Percentiles rank a stretch among this genome's conserved stretches.
These are phyloP conservation scores for Colletotrichum brevisporum DNA, from an alignment of 2,329 filamentous ascomycete genomes.

Conservation along the genomic window DNA sequence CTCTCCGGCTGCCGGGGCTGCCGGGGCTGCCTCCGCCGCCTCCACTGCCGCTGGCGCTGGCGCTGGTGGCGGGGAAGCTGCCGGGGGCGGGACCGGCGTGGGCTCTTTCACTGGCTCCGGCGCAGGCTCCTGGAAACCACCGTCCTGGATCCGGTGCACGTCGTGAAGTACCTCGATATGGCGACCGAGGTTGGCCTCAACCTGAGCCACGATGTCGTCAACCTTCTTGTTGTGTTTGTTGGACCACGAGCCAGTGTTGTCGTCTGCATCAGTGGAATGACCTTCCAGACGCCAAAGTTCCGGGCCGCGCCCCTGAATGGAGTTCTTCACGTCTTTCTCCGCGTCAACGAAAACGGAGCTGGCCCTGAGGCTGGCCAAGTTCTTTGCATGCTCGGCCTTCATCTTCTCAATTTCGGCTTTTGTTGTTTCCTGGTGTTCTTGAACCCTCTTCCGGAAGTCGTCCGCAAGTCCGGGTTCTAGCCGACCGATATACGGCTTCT, in stretches of 20 bases:
- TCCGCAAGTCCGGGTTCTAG: constrained; percentile 83
- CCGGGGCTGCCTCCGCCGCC: too few relatives aligned
- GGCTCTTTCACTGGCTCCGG: constrained; percentile 57
- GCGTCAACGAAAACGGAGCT: constrained; percentile 79
- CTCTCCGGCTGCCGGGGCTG: constrained; percentile 39
- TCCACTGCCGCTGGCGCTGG: constrained; percentile 42
- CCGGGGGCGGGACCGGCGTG: constrained; percentile 44
- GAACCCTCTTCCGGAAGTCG: constrained; percentile 85
- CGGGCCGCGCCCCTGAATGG: constrained; percentile 71
- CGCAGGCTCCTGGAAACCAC: constrained; percentile 77
- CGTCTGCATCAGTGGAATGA: constrained; percentile 60
- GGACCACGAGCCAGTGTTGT: constrained; percentile 50
- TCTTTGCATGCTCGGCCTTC: constrained; percentile 82
- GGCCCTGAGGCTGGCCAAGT: constrained; percentile 81
- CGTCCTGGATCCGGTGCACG: constrained; percentile 81
- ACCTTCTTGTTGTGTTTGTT: constrained; percentile 68
- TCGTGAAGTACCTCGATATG: constrained; percentile 75
- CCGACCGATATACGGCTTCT: constrained; percentile 75
- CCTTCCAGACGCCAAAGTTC: constrained; percentile 77
- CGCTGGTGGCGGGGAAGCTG: constrained; percentile 28
- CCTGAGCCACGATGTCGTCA: constrained; percentile 80
- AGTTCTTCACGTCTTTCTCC: constrained; percentile 80
- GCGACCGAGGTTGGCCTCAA: constrained; percentile 79
- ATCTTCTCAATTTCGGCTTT: constrained; percentile 88
- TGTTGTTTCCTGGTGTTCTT: constrained; percentile 79